Conservation (phyloP, 1,139 yeast species). For the Lodderomyces pseudojiufengensis region DNA sequence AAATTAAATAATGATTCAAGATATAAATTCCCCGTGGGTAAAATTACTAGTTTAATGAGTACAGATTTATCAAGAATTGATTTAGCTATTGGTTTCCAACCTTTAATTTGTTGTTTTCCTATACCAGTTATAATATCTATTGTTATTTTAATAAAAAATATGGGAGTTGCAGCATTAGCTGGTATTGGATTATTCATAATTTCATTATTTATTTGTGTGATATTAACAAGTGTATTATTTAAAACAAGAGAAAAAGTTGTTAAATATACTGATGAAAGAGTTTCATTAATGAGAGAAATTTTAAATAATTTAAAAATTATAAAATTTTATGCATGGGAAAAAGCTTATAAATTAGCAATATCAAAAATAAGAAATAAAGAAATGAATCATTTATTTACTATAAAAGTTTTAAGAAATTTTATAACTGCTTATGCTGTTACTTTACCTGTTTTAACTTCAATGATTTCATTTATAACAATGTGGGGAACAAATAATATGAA, state of each 20-base stretch:
- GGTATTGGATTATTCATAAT: constrained; percentile 43
- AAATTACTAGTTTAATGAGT: constrained; percentile 42
- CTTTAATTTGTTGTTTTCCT: constrained; percentile 43
- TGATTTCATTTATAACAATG: constrained; percentile 42
- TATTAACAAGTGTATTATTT: constrained; percentile 34
- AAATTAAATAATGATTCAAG: constrained; percentile 32
- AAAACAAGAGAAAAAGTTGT: constrained; percentile 39
- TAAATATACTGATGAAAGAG: constrained; percentile 39
- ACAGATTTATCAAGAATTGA: constrained; percentile 47
- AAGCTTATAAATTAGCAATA: constrained; percentile 38
- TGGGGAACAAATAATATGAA: constrained; percentile 37
- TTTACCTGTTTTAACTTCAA: constrained; percentile 38
- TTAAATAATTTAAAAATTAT: constrained; percentile 41
- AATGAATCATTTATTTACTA: constrained; percentile 41
- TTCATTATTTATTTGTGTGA: constrained; percentile 37
- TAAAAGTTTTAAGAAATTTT: constrained; percentile 42
- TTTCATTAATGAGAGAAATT: constrained; percentile 43
- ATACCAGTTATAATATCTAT: constrained; percentile 42
- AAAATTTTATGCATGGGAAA: constrained; percentile 49
- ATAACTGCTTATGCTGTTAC: constrained; percentile 48
- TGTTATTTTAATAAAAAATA: constrained; percentile 30
- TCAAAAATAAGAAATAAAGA: constrained; percentile 35
- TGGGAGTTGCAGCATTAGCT: constrained; percentile 42
- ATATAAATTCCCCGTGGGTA: constrained; percentile 36
- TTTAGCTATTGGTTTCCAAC: constrained; percentile 46